These are phyloP conservation scores for Globisporangium camurandrum DNA, from an alignment of 352 stramenopile genomes.

Conservation along the genomic window DNA sequence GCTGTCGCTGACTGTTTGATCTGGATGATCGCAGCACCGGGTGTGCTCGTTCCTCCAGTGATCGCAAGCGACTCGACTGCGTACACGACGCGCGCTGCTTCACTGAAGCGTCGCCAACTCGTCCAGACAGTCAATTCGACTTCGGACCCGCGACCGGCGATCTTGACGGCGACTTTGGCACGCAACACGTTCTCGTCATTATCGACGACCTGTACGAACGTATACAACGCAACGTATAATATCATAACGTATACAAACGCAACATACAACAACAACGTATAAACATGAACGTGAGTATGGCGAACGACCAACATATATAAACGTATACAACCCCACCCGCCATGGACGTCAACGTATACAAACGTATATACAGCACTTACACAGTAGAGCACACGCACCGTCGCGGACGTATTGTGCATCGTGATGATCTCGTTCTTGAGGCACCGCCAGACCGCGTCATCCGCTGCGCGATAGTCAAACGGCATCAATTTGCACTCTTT, in stretches of 20 bases:
- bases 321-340: too few relatives aligned
- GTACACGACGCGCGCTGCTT: slow-evolving; percentile 7
- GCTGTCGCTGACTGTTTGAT: slow-evolving; percentile 12
- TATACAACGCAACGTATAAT: too few relatives aligned
- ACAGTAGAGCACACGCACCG: slow-evolving; percentile 5
- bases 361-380: background rate
- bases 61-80: slow-evolving; percentile 11
- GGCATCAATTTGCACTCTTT: slow-evolving; percentile 47
- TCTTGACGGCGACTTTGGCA: slow-evolving; percentile 11
- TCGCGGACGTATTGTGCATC: slow-evolving; percentile 11
- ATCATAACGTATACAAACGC: background rate
- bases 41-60: slow-evolving; percentile 3
- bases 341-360: background rate
- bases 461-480: slow-evolving; percentile 30
- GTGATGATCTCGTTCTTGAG: slow-evolving; percentile 16
- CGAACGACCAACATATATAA: slow-evolving; percentile 1
- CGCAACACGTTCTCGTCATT: slow-evolving; percentile 9
- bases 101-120: slow-evolving; percentile 9
- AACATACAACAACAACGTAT: background rate
- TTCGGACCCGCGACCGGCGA: slow-evolving; percentile 8
- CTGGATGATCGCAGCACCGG: slow-evolving; percentile 8
- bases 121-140: slow-evolving; percentile 13
- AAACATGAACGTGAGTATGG: too few relatives aligned
- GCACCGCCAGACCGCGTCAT: slow-evolving; percentile 28
- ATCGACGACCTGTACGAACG: slow-evolving; percentile 5